These are phyloP conservation scores for Sordaria brevicollis DNA, from an alignment of 495 filamentous ascomycete genomes.

Conservation along the genomic window DNA sequence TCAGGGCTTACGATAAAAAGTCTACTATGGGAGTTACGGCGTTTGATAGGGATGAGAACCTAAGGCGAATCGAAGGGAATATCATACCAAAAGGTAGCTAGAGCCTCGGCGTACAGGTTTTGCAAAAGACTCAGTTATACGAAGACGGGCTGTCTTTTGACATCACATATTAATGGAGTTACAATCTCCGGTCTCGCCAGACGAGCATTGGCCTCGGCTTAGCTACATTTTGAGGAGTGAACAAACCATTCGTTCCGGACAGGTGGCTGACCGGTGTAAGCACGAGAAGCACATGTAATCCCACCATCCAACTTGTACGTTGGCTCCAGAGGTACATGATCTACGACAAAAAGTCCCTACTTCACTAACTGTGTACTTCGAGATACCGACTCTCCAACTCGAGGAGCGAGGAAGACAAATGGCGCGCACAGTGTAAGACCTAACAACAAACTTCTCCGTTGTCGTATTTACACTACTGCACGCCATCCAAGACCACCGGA, in stretches of 20 bases:
- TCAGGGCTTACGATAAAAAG: not conserved
- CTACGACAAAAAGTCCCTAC: not conserved
- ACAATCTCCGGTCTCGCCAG: not conserved
- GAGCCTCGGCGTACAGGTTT: not conserved
- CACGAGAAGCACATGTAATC: not conserved
- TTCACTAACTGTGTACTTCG: not conserved
- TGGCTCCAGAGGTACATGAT: not conserved
- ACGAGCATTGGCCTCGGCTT: not conserved
- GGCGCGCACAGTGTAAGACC: not conserved
- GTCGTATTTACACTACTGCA: not conserved
- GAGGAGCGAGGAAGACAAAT: not conserved
- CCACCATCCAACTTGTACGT: not conserved
- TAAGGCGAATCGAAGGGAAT: not conserved
- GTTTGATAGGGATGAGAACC: not conserved
- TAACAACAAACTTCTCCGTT: not conserved
- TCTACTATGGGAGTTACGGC: not conserved
- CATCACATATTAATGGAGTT: not conserved
- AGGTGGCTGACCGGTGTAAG: not conserved
- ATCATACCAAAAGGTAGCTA: not conserved
- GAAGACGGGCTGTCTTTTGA: not conserved
- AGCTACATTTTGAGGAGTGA: not conserved
- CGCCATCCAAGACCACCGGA: not conserved
- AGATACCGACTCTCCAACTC: not conserved
- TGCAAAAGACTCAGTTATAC: not conserved
- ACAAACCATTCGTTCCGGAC: not conserved